Percentiles rank a stretch among this genome's conserved stretches.
Evolutionary conservation across 805 yeast genomes (phyloP).

Genomic region (Ogataea methanolica): DNA sequence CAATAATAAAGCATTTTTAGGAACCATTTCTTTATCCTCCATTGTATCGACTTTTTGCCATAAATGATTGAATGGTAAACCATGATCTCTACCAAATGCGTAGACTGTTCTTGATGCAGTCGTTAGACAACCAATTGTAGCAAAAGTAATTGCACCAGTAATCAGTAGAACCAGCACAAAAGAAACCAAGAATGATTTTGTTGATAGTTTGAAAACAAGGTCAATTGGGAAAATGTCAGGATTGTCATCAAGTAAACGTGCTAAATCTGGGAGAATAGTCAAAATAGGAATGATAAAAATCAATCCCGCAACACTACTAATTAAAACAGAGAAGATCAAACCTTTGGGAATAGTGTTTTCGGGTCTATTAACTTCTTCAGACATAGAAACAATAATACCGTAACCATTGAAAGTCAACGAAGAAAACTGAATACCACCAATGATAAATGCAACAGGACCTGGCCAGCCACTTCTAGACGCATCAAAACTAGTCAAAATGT

Average conservation of each 20-base stretch:
- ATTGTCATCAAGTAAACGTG: conserved; percentile 48
- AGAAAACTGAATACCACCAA: conserved; percentile 79
- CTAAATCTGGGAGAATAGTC: conserved; percentile 65
- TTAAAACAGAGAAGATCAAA: conserved; percentile 56
- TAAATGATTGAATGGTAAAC: conserved; percentile 57
- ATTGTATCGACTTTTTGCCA: conserved; percentile 65
- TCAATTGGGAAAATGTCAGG: conserved; percentile 77
- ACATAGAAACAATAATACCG: conserved; percentile 75
- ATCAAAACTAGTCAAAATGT: conserved; percentile 63
- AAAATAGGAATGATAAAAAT: conserved; percentile 69
- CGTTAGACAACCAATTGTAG: conserved; percentile 74
- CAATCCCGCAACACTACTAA: conserved; percentile 66
- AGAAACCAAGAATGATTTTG: conserved; percentile 65
- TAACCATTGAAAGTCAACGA: conserved; percentile 79
- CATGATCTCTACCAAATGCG: conserved; percentile 81
- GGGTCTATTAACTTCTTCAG: conserved; percentile 76
- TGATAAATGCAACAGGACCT: conserved; percentile 60
- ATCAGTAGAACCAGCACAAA: conserved; percentile 62
- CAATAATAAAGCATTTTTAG: conserved; percentile 62
- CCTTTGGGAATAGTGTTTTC: conserved; percentile 75
- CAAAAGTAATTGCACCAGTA: conserved; percentile 67
- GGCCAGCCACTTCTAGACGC: conserved; percentile 77
- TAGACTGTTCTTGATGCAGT: conserved; percentile 81
- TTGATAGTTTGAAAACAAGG: conserved; percentile 64
- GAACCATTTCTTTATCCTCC: conserved; percentile 52